A percentile compares a stretch with the other conserved stretches of the same genome.
These are phyloP conservation scores for Talaromyces sp. DNA, from an alignment of 2,329 filamentous ascomycete species.

Conservation along the genomic window DNA sequence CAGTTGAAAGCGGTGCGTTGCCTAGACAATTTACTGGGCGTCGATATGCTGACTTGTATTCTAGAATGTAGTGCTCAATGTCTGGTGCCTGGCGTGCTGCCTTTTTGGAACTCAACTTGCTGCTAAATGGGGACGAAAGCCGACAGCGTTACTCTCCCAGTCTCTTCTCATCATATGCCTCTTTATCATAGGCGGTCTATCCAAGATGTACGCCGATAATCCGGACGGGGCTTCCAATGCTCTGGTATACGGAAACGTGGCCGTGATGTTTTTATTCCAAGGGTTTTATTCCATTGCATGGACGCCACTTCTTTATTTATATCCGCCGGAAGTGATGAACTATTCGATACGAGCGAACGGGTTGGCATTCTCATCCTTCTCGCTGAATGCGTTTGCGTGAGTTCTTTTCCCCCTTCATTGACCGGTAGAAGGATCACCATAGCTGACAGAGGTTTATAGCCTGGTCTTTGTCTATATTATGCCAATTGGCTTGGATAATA, in stretches of 20 bases:
- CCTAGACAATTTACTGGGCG: not conserved
- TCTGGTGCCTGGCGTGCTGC: slow-evolving; percentile 43
- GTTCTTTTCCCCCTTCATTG: slow-evolving; percentile 6
- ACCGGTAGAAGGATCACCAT: not conserved
- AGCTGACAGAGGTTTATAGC: slow-evolving; percentile 15
- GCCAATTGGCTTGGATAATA: slow-evolving; percentile 39
- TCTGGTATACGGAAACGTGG: slow-evolving; percentile 42
- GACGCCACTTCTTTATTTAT: slow-evolving; percentile 47
- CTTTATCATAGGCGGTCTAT: slow-evolving; percentile 50
- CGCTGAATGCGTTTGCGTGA: slow-evolving; percentile 20
- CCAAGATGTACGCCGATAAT: slow-evolving; percentile 34
- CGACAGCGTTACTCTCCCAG: slow-evolving; percentile 39
- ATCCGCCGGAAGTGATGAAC: slow-evolving; percentile 48
- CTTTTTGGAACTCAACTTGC: slow-evolving; percentile 42
- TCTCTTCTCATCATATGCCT: slow-evolving; percentile 30
- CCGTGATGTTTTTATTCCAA: slow-evolving; percentile 50
- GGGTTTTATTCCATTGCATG: slow-evolving; percentile 49
- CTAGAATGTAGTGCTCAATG: slow-evolving; percentile 49
- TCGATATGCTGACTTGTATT: not conserved
- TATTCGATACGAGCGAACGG: slow-evolving; percentile 49
- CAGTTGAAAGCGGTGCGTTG: slow-evolving; percentile 35
- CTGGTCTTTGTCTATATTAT: slow-evolving; percentile 39
- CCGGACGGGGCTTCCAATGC: slow-evolving; percentile 16
- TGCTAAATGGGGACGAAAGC: slow-evolving; percentile 43
- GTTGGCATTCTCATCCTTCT: slow-evolving; percentile 33